Evolutionary conservation across 768 basidiomycete genomes (phyloP), one percentile per base, ranked within the genome.

Genomic region (Crassisporium funariophilum): DNA sequence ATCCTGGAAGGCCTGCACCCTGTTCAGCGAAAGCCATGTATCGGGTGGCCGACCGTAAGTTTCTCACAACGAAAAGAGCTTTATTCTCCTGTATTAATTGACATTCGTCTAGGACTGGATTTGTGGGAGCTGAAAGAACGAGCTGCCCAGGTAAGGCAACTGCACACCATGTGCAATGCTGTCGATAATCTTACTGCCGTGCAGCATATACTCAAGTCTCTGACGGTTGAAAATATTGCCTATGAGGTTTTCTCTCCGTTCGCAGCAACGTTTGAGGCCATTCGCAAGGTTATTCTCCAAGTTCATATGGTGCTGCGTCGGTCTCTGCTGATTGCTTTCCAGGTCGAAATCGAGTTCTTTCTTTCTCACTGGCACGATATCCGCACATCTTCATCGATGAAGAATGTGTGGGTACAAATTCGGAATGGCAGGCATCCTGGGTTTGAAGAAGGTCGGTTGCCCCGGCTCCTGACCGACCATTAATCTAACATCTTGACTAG

Each of bases 171-270:
- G 41, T 22, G 24, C 20, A 24, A 12, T 21, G 15, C 41, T 12
- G 22, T 33, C 37, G n/a, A n/a, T n/a, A 55, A 13, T 55, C 20
- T 21, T 4, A 44, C 29, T 35, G 33, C 29, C 16, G 22, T 38
- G 4, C 35, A 90, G 80, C 85, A 92, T 62, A 93, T 95, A 35
- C 70, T 82, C 52, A 84, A 81, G 50, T 83, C 83, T 0, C 76
- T 95, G 35, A 84, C 82, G 0, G 79, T 87, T 10, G 79, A 86
- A 11, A 94, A 92, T 63, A 86, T 93, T 41, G 85, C 88, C 2
- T 84, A 86, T 54, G 91, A 95, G 61, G 83, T 88, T 27, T 95
- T 95, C 60, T 89, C 87, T 9, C 81, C 84, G 0, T 93, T 95
- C 68, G 84, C 88, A 4, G 86, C 86, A 4, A 81, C 83, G 0